phyloP scores from a whole-genome alignment of 495 filamentous ascomycete species.

The Aspergillus affinis region DNA sequence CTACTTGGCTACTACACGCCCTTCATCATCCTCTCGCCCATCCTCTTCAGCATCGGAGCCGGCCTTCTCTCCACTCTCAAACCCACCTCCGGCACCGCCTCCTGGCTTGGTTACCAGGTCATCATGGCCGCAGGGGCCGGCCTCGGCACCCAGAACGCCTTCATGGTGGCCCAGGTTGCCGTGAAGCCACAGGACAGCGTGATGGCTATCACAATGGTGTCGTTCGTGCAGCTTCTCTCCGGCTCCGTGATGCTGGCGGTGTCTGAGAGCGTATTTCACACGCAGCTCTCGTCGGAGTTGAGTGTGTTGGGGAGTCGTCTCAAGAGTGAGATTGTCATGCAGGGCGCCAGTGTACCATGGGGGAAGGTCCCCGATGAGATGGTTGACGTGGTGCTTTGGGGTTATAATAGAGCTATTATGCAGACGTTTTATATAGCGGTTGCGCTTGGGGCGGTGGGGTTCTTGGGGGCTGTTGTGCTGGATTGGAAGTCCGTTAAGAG shows the following conservation, averaged over 20 bases:
- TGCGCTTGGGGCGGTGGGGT: not conserved
- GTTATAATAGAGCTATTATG: not conserved
- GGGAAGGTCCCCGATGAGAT: not conserved
- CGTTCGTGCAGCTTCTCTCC: not conserved
- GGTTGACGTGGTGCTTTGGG: not conserved
- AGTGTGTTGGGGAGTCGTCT: not conserved
- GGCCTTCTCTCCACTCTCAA: slow-evolving; percentile 34
- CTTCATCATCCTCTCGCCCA: slow-evolving; percentile 28
- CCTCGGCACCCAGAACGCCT: not conserved
- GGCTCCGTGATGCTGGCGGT: not conserved
- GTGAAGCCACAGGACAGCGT: not conserved
- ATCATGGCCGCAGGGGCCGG: not conserved
- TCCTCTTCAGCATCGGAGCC: slow-evolving; percentile 30
- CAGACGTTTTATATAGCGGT: not conserved
- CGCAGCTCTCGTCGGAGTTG: not conserved
- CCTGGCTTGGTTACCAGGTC: slow-evolving; percentile 38
- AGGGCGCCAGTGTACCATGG: not conserved
- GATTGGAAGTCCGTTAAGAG: not conserved
- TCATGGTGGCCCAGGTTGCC: not conserved
- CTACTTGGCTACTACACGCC: slow-evolving; percentile 40
- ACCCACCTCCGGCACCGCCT: slow-evolving; percentile 19
- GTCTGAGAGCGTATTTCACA: not conserved
- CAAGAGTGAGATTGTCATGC: not conserved
- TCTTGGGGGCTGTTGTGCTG: not conserved
- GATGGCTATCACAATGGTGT: not conserved